Conservation (phyloP, 1,139 yeast species). For the Geotrichum cucujoidarum region DNA sequence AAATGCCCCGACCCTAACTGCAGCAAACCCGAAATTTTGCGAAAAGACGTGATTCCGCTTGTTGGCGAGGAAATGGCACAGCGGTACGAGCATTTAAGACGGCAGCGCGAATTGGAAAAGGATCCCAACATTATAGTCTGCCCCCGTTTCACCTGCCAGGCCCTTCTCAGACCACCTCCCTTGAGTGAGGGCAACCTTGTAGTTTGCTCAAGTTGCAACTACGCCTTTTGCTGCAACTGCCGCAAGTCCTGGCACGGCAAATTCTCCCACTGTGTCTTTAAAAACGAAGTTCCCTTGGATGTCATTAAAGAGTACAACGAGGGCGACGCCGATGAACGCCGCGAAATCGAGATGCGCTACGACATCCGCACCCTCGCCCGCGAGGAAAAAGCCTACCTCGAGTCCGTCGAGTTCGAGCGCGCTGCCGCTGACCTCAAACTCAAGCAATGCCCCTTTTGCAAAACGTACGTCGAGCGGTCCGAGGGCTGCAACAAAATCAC, state of each 20-base stretch:
- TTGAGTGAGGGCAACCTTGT: conserved; percentile 46
- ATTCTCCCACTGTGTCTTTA: conserved; percentile 44
- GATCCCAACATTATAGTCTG: conserved; percentile 53
- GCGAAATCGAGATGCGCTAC: conserved; percentile 45
- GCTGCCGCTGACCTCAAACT: conserved; percentile 43
- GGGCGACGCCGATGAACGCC: conserved; percentile 35
- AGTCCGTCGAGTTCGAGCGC: conserved; percentile 48
- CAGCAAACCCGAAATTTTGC: conserved; percentile 21
- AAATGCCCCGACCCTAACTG: conserved; percentile 53
- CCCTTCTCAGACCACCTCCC: conserved; percentile 43
- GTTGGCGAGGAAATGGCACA: conserved; percentile 36
- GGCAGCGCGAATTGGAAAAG: conserved; percentile 43
- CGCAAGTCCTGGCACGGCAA: conserved; percentile 64
- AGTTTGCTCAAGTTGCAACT: conserved; percentile 49
- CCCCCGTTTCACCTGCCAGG: conserved; percentile 47
- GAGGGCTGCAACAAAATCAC: conserved; percentile 70
- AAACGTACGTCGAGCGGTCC: conserved; percentile 49
- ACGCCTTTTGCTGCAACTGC: conserved; percentile 60
- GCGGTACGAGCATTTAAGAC: conserved; percentile 41
- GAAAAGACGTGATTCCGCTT: conserved; percentile 26
- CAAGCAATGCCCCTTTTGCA: conserved; percentile 55
- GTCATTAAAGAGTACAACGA: conserved; percentile 43
- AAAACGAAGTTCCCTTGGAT: conserved; percentile 41
- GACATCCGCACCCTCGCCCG: conserved; percentile 46
- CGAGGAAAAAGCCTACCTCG: conserved; percentile 45